Evolutionary conservation across 2,329 filamentous ascomycete genomes (phyloP).

Genomic region (Aspergillus ruber): DNA sequence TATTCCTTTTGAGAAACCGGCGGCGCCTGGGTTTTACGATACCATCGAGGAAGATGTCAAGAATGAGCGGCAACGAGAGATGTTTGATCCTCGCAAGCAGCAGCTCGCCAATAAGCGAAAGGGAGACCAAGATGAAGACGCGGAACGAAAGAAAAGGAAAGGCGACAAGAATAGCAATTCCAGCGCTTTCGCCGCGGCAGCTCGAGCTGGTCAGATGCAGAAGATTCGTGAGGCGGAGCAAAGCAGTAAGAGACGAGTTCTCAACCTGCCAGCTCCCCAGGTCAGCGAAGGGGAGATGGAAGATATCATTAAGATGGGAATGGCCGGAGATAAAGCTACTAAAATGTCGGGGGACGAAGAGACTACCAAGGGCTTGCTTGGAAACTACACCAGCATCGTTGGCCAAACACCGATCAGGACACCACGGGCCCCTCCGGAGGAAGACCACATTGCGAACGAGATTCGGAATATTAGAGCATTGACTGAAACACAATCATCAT

Average conservation of each 20-base stretch:
- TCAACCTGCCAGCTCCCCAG: slow-evolving; percentile 83
- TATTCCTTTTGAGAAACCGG: slow-evolving; percentile 92
- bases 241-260: slow-evolving; percentile 78
- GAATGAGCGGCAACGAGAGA: slow-evolving; percentile 78
- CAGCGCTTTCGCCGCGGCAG: slow-evolving; percentile 74
- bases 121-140: slow-evolving; percentile 77
- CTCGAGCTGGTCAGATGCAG: slow-evolving; percentile 90
- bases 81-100: slow-evolving; percentile 88
- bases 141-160: slow-evolving; percentile 75
- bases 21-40: slow-evolving; percentile 85
- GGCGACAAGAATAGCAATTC: slow-evolving; percentile 77
- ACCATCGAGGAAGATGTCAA: slow-evolving; percentile 71
- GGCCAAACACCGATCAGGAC: slow-evolving; percentile 83
- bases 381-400: slow-evolving; percentile 77
- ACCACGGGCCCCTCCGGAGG: slow-evolving; percentile 80
- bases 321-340: slow-evolving; percentile 82
- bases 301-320: slow-evolving; percentile 98
- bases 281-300: slow-evolving; percentile 89
- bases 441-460: slow-evolving; percentile 94
- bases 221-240: slow-evolving; percentile 94
- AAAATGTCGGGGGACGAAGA: slow-evolving; percentile 68
- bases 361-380: slow-evolving; percentile 79
- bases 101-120: slow-evolving; percentile 90
- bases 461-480: slow-evolving; percentile 87
- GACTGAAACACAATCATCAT: slow-evolving; percentile 86